phyloP scores from a whole-genome alignment of 768 basidiomycete genomes.

The Rhizopogon roseolus region DNA sequence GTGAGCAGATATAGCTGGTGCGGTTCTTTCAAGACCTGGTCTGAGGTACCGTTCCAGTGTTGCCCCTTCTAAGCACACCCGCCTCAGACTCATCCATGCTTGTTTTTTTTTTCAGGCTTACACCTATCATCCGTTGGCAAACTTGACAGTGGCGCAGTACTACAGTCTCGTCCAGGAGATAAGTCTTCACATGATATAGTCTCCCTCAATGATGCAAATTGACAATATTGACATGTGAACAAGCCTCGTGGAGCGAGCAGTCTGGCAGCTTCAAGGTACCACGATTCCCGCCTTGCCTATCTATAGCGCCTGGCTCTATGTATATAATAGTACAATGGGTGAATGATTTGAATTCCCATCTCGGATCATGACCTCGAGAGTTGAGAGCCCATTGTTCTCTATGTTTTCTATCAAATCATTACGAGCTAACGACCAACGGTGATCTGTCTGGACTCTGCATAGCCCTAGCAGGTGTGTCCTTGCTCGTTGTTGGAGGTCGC shows the following conservation, averaged over 20 bases:
- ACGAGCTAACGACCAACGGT: no score
- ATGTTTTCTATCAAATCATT: no score
- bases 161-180: slow-evolving; percentile 32
- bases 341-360: no score
- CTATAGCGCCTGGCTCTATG: no score
- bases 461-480: no score
- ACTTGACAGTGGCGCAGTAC: slow-evolving; percentile 32
- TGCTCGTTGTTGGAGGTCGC: no score
- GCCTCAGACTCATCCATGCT: neutral
- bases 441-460: no score
- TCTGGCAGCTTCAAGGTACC: no score
- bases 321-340: no score
- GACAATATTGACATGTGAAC: slow-evolving; percentile 22
- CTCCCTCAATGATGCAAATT: neutral
- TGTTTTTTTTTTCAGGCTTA: slow-evolving; percentile 34
- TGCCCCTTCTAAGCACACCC: slow-evolving; percentile 5
- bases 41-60: slow-evolving; percentile 23
- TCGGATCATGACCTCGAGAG: no score
- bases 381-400: no score
- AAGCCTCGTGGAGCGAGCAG: slow-evolving; percentile 45
- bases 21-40: slow-evolving; percentile 50
- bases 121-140: slow-evolving; percentile 46
- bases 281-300: no score
- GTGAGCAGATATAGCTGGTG: slow-evolving; percentile 38
- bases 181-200: slow-evolving; percentile 1